phyloP scores from a whole-genome alignment of 257 asterid genomes.

The Catharanthus roseus region DNA sequence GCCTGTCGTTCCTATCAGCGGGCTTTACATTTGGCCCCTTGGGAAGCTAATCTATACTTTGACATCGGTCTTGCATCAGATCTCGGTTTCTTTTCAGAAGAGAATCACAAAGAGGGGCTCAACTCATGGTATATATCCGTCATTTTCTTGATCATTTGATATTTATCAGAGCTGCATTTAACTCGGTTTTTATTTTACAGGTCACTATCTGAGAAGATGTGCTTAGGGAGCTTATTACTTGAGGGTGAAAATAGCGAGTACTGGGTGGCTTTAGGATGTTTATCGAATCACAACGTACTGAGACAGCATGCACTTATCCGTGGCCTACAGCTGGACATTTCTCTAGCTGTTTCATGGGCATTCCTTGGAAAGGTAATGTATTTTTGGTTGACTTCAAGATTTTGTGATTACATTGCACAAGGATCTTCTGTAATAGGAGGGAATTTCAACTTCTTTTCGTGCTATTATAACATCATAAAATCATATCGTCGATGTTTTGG shows the following conservation, averaged over 20 bases:
- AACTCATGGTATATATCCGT: constrained; percentile 45
- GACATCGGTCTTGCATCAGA: constrained; percentile 80
- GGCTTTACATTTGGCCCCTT: constrained; percentile 86
- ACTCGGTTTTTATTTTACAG: constrained; percentile 39
- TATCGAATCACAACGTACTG: constrained; percentile 53
- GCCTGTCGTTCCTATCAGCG: constrained; percentile 78
- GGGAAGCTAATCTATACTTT: constrained; percentile 77
- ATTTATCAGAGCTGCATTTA: constrained; percentile 25
- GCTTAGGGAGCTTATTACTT: constrained; percentile 69
- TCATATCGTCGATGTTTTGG: neutral
- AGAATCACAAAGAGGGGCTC: constrained; percentile 37
- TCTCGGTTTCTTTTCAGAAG: constrained; percentile 51
- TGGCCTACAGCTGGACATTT: constrained; percentile 79
- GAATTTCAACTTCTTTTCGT: neutral
- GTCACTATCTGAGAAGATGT: constrained; percentile 94
- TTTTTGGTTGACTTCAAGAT: neutral
- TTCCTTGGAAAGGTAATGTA: constrained; percentile 77
- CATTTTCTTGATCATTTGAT: constrained; percentile 8
- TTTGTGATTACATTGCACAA: neutral
- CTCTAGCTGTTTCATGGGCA: constrained; percentile 97
- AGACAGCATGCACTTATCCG: constrained; percentile 92
- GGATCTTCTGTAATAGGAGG: neutral
- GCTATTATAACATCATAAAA: neutral
- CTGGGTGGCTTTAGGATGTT: constrained; percentile 94
- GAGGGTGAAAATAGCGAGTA: constrained; percentile 85